Evolutionary conservation across 208 protist species (phyloP).

Genomic region (Trypanosoma lewisi): DNA sequence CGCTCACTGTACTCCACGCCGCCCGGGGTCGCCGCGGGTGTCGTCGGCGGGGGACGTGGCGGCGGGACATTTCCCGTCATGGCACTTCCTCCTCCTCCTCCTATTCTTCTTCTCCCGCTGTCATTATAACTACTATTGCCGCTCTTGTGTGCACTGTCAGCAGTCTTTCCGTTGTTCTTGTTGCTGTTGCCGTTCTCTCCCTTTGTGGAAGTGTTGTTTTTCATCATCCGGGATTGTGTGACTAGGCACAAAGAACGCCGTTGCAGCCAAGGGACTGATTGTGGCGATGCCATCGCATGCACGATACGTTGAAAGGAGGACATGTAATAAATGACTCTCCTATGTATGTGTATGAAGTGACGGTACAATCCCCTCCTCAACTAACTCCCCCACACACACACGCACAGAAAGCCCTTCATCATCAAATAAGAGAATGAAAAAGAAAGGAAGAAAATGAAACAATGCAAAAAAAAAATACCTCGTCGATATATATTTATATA

Average conservation of each 20-base stretch:
- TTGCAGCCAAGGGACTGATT: neutral
- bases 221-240: neutral
- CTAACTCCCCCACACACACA: constrained; percentile 2
- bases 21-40: constrained; percentile 62
- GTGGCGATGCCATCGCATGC: neutral
- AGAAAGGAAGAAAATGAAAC: constrained; percentile 8
- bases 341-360: too few species aligned
- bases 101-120: neutral
- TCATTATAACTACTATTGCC: neutral
- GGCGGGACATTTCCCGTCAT: constrained; percentile 33
- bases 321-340: neutral
- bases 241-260: constrained; percentile 7
- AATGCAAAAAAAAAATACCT: constrained; percentile 1
- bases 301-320: constrained; percentile 1
- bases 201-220: neutral
- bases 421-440: constrained; percentile 6
- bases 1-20: constrained; percentile 74
- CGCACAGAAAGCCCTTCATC: neutral
- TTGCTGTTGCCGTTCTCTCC: neutral
- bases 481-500: too few species aligned
- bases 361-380: too few species aligned
- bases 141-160: neutral
- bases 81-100: neutral
- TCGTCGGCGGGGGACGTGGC: constrained; percentile 43
- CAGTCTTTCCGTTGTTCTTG: neutral